Conservation (phyloP, 2,329 filamentous ascomycete genomes). For the Diaporthe citrichinensis region DNA sequence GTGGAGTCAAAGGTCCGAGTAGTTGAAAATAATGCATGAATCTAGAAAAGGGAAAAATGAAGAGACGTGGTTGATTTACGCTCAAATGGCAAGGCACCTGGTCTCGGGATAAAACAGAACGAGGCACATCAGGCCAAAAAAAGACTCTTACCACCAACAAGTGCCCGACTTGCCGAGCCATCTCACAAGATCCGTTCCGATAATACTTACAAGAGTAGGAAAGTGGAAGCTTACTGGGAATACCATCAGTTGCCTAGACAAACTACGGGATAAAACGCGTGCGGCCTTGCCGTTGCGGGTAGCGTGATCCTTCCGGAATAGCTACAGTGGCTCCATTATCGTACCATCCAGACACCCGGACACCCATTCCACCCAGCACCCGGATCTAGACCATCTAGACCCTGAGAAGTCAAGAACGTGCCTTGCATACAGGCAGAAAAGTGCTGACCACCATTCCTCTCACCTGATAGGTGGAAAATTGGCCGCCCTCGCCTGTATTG, state of each 20-base stretch:
- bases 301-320: constrained; percentile 21
- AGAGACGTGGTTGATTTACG: no score
- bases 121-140: background rate
- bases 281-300: constrained; percentile 4
- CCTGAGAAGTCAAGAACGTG: background rate
- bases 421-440: constrained; percentile 17
- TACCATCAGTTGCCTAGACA: background rate
- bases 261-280: constrained; percentile 17
- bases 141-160: background rate
- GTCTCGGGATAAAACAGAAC: background rate
- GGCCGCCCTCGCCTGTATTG: background rate
- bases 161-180: no score
- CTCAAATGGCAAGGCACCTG: background rate
- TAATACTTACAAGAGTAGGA: background rate
- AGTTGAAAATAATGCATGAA: background rate
- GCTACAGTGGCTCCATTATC: constrained; percentile 17
- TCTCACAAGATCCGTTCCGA: background rate
- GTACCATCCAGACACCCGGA: background rate
- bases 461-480: constrained; percentile 30
- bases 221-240: background rate
- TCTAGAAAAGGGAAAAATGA: background rate
- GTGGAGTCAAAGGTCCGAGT: background rate
- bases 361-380: constrained; percentile 3
- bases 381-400: constrained; percentile 1
- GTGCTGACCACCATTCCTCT: background rate